Conservation (phyloP, 441 rosid species). For the Daphne laureola region DNA sequence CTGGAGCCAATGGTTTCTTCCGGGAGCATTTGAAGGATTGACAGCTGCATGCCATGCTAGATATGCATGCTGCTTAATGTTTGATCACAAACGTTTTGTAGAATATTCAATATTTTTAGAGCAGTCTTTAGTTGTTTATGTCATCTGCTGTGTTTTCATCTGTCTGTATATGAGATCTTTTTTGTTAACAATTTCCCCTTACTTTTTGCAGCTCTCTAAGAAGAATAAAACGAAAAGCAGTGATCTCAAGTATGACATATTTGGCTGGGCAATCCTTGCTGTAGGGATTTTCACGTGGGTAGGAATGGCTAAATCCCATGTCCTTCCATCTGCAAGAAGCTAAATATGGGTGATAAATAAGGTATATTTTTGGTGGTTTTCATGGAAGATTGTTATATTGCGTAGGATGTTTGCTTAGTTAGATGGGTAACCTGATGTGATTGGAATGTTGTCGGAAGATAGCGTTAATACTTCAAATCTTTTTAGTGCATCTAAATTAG, state of each 20-base stretch:
- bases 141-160: neutral
- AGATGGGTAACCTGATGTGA: slow-evolving; percentile 12
- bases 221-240: slow-evolving; percentile 47
- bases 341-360: slow-evolving; percentile 1
- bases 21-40: no score
- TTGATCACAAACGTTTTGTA: no score
- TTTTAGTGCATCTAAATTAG: neutral
- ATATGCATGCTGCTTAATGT: no score
- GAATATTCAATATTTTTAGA: neutral
- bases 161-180: slow-evolving; percentile 1
- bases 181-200: slow-evolving; percentile 6
- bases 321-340: slow-evolving; percentile 52
- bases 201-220: slow-evolving; percentile 38
- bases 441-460: slow-evolving; percentile 15
- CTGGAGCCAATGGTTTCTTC: no score
- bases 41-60: no score
- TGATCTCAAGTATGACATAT: slow-evolving; percentile 53
- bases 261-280: slow-evolving; percentile 60
- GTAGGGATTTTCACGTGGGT: slow-evolving; percentile 57
- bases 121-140: neutral
- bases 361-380: slow-evolving; percentile 16
- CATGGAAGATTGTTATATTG: slow-evolving; percentile 12
- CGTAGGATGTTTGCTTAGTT: slow-evolving; percentile 8
- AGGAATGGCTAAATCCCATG: slow-evolving; percentile 43
- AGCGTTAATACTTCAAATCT: slow-evolving; percentile 10